Percentiles rank a stretch among this genome's conserved stretches.
These are phyloP conservation scores for Umbelopsis ramanniana DNA, from an alignment of 192 early-diverging fungal species.

Conservation along the genomic window DNA sequence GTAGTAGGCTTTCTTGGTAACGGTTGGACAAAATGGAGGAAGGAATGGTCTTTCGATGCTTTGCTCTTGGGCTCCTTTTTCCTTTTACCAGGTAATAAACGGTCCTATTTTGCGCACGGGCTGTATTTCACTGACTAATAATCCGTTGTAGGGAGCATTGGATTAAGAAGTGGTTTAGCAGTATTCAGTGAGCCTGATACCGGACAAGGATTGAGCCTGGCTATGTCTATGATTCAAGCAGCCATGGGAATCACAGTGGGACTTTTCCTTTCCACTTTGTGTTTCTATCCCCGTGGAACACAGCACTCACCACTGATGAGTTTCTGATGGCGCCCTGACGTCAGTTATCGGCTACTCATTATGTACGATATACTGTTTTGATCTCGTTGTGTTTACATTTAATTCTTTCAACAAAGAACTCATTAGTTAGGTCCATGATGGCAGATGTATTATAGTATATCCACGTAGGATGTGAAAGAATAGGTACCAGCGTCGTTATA, in stretches of 20 bases:
- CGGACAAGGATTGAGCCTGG: conserved; percentile 19
- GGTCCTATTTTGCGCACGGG: not conserved
- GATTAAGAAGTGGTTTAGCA: conserved; percentile 12
- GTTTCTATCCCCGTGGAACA: conserved; percentile 58
- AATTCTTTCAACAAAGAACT: not conserved
- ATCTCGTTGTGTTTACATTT: not conserved
- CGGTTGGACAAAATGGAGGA: conserved; percentile 72
- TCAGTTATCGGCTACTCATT: not conserved
- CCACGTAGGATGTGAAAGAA: no score
- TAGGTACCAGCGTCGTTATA: no score
- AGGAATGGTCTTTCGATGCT: conserved; percentile 77
- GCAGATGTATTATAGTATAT: no score
- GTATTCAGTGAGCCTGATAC: conserved; percentile 12
- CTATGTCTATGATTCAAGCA: conserved; percentile 38
- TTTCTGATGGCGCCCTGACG: conserved; percentile 30
- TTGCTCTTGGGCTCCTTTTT: conserved; percentile 81
- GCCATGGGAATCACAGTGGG: conserved; percentile 71
- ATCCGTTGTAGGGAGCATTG: not conserved
- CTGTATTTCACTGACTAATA: not conserved
- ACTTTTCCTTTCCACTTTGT: conserved; percentile 66
- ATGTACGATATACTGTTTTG: not conserved
- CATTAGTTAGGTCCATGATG: no score
- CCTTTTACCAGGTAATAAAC: conserved; percentile 71
- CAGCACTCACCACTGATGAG: conserved; percentile 50
- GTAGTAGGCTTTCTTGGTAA: conserved; percentile 83